phyloP scores from a whole-genome alignment of 176 grass and related monocot genomes.

The Zoysia pacifica region DNA sequence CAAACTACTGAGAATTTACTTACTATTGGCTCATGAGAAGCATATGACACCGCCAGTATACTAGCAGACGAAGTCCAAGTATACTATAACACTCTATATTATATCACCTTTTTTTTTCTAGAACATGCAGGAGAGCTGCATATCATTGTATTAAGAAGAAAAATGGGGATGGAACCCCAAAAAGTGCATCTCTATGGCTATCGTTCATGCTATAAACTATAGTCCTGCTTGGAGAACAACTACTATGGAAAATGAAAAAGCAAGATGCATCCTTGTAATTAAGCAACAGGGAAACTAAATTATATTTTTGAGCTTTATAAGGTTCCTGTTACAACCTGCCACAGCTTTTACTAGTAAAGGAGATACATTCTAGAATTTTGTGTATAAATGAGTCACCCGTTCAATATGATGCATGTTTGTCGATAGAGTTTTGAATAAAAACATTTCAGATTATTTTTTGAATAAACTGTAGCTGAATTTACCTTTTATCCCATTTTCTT shows the following conservation, averaged over 20 bases:
- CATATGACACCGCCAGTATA: conserved; percentile 3
- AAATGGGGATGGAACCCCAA: too few species aligned
- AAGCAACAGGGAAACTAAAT: not conserved
- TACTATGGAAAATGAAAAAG: not conserved
- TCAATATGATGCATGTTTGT: not conserved
- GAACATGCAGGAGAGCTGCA: too few species aligned
- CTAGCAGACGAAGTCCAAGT: not conserved
- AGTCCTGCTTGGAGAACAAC: conserved; percentile 11
- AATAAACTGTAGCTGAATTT: not conserved
- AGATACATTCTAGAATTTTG: not conserved
- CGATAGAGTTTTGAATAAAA: not conserved
- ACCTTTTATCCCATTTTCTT: not conserved
- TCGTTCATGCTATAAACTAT: not conserved
- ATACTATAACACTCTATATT: not conserved
- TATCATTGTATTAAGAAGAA: too few species aligned
- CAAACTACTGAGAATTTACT: not conserved
- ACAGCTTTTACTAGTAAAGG: not conserved
- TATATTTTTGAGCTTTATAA: not conserved
- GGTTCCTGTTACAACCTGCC: not conserved
- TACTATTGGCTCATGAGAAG: conserved; percentile 8
- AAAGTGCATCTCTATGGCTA: not conserved
- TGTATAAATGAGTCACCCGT: conserved; percentile 4
- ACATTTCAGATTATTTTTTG: conserved; percentile 1
- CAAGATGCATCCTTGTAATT: not conserved
- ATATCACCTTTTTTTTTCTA: too few species aligned